Percentiles rank a stretch among this genome's conserved stretches.
These are phyloP conservation scores for Alternaria incomplexa DNA, from an alignment of 2,329 filamentous ascomycete species.

Conservation along the genomic window DNA sequence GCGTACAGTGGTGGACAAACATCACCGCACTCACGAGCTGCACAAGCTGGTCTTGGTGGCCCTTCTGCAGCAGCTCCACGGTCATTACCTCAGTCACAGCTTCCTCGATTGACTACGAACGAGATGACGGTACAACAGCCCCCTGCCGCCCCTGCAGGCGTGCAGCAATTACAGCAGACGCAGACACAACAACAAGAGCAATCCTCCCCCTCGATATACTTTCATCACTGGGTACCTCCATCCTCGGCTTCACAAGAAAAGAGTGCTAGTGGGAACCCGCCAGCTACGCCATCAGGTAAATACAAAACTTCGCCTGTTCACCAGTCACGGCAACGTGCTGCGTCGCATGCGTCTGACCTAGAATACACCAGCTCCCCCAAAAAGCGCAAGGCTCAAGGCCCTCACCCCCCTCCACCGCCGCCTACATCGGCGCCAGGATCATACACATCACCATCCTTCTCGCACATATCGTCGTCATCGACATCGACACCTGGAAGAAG, in stretches of 20 bases:
- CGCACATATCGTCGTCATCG: conserved; percentile 63
- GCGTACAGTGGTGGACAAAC: conserved; percentile 37
- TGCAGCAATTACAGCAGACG: conserved; percentile 53
- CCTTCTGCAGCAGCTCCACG: conserved; percentile 52
- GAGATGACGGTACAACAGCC: conserved; percentile 59
- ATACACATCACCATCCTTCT: conserved; percentile 58
- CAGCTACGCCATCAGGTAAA: conserved; percentile 74
- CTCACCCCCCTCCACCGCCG: conserved; percentile 58
- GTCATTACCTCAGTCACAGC: conserved; percentile 54
- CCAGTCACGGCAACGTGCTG: conserved; percentile 56
- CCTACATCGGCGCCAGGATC: conserved; percentile 57
- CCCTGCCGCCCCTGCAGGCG: conserved; percentile 47
- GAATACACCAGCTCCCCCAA: conserved; percentile 78
- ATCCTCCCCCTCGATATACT: conserved; percentile 79
- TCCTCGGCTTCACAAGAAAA: conserved; percentile 58
- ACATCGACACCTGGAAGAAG: conserved; percentile 63
- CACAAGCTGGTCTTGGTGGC: conserved; percentile 35
- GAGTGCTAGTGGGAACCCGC: conserved; percentile 66
- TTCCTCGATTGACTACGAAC: conserved; percentile 60
- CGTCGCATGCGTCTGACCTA: conserved; percentile 57
- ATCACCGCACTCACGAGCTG: conserved; percentile 45
- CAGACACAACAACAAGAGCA: conserved; percentile 65
- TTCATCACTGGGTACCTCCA: conserved; percentile 92
- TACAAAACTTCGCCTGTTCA: conserved; percentile 50
- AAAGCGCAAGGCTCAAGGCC: conserved; percentile 76